These are phyloP conservation scores for Colletotrichum caudatum DNA, from an alignment of 2,329 filamentous ascomycete genomes.

Conservation along the genomic window DNA sequence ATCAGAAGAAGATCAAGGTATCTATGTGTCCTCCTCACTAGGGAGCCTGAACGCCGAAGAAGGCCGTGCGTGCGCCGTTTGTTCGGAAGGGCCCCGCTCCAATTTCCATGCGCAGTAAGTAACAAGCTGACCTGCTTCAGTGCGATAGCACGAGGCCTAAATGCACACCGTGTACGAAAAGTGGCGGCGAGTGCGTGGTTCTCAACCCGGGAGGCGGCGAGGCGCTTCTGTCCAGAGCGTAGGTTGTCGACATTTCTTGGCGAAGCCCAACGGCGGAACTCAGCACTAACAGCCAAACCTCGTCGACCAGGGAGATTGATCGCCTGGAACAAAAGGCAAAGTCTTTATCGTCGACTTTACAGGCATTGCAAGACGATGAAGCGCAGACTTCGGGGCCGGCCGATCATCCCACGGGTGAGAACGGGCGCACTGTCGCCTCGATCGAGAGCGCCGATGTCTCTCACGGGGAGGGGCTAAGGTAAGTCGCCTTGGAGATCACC, in stretches of 20 bases:
- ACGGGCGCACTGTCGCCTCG: conserved; percentile 40
- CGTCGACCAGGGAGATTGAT: conserved; percentile 41
- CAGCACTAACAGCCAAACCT: not conserved
- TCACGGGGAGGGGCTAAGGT: conserved; percentile 40
- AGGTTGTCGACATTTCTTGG: conserved; percentile 1
- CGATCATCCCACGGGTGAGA: not conserved
- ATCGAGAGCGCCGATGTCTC: conserved; percentile 36
- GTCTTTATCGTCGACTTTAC: not conserved
- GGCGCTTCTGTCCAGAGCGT: conserved; percentile 45
- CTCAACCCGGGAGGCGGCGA: conserved; percentile 43
- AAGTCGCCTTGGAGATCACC: not conserved
- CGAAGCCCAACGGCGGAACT: not conserved
- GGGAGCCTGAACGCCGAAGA: not conserved
- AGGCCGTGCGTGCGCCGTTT: no score
- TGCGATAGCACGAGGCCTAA: conserved; percentile 49
- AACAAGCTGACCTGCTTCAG: conserved; percentile 19
- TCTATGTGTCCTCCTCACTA: not conserved
- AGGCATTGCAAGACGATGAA: not conserved
- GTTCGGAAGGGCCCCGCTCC: not conserved
- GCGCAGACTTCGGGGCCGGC: not conserved
- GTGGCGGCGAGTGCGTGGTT: conserved; percentile 47
- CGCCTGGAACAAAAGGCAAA: conserved; percentile 45
- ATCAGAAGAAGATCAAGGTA: conserved; percentile 41
- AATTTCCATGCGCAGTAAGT: not conserved
- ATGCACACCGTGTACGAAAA: conserved; percentile 47